A percentile compares a stretch with the other conserved stretches of the same genome.
phyloP scores from a whole-genome alignment of 164 flowering plant genomes.

The Warburgia ugandensis region DNA sequence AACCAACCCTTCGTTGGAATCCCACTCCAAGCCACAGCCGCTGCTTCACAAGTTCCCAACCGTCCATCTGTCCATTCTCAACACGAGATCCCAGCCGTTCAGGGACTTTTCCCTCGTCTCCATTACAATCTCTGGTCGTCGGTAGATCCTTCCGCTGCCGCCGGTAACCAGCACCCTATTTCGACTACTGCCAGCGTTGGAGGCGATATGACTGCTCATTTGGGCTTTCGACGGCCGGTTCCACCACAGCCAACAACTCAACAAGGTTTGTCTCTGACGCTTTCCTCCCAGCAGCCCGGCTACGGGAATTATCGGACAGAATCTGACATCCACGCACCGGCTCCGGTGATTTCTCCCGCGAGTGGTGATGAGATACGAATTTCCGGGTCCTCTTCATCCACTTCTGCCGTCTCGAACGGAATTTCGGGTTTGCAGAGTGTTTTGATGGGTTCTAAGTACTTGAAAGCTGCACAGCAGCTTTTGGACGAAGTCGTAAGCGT shows the following conservation, averaged over 20 bases:
- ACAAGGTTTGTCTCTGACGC: slow-evolving; percentile 78
- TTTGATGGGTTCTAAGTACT: slow-evolving; percentile 75
- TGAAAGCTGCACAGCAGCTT: slow-evolving; percentile 81
- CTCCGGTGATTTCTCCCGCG: slow-evolving; percentile 25
- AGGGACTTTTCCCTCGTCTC: slow-evolving; percentile 47
- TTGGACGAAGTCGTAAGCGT: slow-evolving; percentile 90
- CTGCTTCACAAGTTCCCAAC: slow-evolving; percentile 1
- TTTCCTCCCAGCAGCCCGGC: slow-evolving; percentile 61
- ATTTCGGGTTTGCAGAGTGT: slow-evolving; percentile 57
- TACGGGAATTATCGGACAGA: slow-evolving; percentile 25
- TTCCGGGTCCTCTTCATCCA: slow-evolving; percentile 46
- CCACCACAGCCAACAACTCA: no score
- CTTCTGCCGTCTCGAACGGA: slow-evolving; percentile 57
- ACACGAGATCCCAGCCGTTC: slow-evolving; percentile 35
- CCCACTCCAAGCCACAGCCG: slow-evolving; percentile 29
- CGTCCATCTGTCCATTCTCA: slow-evolving; percentile 20
- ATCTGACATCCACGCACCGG: slow-evolving; percentile 16
- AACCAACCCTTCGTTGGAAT: slow-evolving; percentile 56
- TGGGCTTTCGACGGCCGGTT: slow-evolving; percentile 22
- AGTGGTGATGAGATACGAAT: slow-evolving; percentile 33
- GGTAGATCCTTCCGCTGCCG: slow-evolving; percentile 33
- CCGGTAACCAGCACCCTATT: slow-evolving; percentile 10
- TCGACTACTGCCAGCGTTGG: slow-evolving; percentile 6
- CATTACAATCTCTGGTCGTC: slow-evolving; percentile 52
- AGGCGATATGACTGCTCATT: slow-evolving; percentile 15